phyloP scores from a whole-genome alignment of 2,329 filamentous ascomycete genomes.

The Microthyrium microscopicum region DNA sequence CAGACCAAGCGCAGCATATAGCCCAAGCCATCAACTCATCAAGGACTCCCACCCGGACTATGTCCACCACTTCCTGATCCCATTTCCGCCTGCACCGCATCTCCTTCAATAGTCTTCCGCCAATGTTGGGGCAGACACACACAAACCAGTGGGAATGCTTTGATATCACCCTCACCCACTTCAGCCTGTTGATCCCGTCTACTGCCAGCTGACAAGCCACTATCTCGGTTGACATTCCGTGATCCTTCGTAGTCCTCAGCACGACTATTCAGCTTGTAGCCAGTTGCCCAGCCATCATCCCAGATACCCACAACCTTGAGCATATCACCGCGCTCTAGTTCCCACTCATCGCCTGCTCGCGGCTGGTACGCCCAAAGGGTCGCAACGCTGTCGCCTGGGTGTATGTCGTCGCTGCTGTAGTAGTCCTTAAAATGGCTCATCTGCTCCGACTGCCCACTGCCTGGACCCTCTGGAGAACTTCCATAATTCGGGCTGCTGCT shows the following conservation, averaged over 20 bases:
- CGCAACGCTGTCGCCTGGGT: conserved; percentile 75
- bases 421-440: conserved; percentile 96
- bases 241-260: conserved; percentile 80
- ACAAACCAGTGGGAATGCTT: conserved; percentile 92
- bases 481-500: conserved; percentile 57
- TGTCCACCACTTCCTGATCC: too few species aligned
- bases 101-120: conserved; percentile 90
- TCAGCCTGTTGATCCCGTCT: conserved; percentile 5
- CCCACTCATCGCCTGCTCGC: conserved; percentile 81
- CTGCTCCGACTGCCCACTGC: conserved; percentile 88
- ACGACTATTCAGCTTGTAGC: conserved; percentile 62
- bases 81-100: conserved; percentile 26
- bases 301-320: conserved; percentile 95
- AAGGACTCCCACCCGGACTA: too few species aligned
- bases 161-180: conserved; percentile 63
- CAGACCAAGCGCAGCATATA: too few species aligned
- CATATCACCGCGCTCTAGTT: conserved; percentile 90
- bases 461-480: conserved; percentile 68
- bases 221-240: conserved; percentile 68
- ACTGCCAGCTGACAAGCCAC: conserved; percentile 75
- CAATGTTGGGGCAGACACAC: conserved; percentile 92
- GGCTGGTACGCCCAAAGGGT: conserved; percentile 96
- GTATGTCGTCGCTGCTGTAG: conserved; percentile 92
- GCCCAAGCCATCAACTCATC: too few species aligned
- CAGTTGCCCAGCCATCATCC: conserved; percentile 98